These are phyloP conservation scores for Brassica napus DNA, from an alignment of 345 rosid genomes.

Conservation along the genomic window Da-Ae NC_063442.1:11517001-11517500, in stretches of 20 bases:
- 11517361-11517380: neutral
- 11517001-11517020: neutral
- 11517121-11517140: constrained; percentile 2
- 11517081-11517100: neutral
- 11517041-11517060: neutral
- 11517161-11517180: neutral
- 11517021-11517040: neutral
- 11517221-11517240: neutral
- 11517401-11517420: neutral
- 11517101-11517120: neutral
- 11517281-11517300: neutral
- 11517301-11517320: neutral
- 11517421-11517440: neutral
- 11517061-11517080: neutral
- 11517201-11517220: neutral
- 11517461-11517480: too few species aligned
- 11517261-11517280: too few species aligned
- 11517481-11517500: too few species aligned
- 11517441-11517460: neutral
- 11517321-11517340: neutral
- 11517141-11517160: neutral
- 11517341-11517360: too few species aligned
- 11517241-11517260: neutral
- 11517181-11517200: constrained; percentile 5
- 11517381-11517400: neutral